These are phyloP conservation scores for Pyrenophora tritici-repentis DNA, from an alignment of 2,329 filamentous ascomycete species.

Conservation along the genomic window DNA sequence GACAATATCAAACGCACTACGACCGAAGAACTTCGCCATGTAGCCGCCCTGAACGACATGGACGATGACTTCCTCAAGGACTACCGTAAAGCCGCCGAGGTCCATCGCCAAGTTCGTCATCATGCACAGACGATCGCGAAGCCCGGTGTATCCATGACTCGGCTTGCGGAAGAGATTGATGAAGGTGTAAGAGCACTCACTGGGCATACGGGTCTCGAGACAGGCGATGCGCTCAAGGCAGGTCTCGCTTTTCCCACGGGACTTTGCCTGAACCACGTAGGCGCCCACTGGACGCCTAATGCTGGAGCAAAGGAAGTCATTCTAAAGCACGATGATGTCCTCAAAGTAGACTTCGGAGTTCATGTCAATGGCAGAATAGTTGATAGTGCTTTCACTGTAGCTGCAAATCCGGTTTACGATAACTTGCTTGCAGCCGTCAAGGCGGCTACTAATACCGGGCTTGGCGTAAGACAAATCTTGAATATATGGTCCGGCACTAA, in stretches of 20 bases:
- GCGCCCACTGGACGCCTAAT: slow-evolving; percentile 85
- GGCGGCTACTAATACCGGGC: slow-evolving; percentile 73
- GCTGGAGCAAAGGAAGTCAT: slow-evolving; percentile 80
- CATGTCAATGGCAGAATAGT: slow-evolving; percentile 73
- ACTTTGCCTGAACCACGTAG: slow-evolving; percentile 79
- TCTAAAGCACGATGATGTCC: slow-evolving; percentile 72
- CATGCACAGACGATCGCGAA: slow-evolving; percentile 78
- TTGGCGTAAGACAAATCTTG: slow-evolving; percentile 60
- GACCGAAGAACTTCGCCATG: slow-evolving; percentile 77
- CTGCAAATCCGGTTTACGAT: slow-evolving; percentile 70
- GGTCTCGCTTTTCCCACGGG: slow-evolving; percentile 88
- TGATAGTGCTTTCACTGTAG: slow-evolving; percentile 71
- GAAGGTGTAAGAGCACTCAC: slow-evolving; percentile 75
- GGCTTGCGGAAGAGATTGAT: slow-evolving; percentile 83
- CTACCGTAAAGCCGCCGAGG: slow-evolving; percentile 83
- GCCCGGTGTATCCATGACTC: slow-evolving; percentile 75
- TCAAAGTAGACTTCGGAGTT: slow-evolving; percentile 74
- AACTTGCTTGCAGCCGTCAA: slow-evolving; percentile 67
- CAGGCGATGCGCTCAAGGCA: slow-evolving; percentile 76
- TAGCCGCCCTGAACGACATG: slow-evolving; percentile 66
- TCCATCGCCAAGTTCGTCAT: slow-evolving; percentile 82
- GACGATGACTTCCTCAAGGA: slow-evolving; percentile 76
- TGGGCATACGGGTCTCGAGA: slow-evolving; percentile 73
- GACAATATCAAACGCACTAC: slow-evolving; percentile 80
- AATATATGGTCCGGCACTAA: background rate